phyloP scores from a whole-genome alignment of 2,329 filamentous ascomycete genomes.

The Podosphaera xanthii region DNA sequence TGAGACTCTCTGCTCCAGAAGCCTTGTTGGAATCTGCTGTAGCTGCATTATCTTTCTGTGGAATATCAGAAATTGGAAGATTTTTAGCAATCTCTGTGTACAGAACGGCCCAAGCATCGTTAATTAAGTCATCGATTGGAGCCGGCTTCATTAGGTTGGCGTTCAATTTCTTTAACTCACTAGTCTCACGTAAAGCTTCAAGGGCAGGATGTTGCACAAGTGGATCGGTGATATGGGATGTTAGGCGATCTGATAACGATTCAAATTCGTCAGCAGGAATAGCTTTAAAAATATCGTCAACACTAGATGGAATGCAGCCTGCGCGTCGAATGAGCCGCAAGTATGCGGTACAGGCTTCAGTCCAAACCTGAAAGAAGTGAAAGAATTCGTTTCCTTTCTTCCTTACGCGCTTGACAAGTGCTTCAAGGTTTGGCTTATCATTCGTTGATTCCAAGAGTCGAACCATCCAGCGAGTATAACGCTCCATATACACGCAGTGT shows the following conservation, averaged over 20 bases:
- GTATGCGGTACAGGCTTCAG: constrained; percentile 12
- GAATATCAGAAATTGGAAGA: constrained; percentile 21
- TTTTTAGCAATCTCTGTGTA: constrained; percentile 43
- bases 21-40: constrained; percentile 4
- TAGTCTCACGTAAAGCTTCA: constrained; percentile 40
- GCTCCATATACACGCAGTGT: constrained; percentile 52
- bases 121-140: constrained; percentile 79
- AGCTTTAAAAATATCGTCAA: constrained; percentile 43
- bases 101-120: constrained; percentile 64
- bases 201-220: constrained; percentile 25
- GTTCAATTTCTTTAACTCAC: constrained; percentile 60
- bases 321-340: constrained; percentile 30
- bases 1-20: constrained; percentile 10
- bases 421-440: constrained; percentile 39
- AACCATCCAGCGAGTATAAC: constrained; percentile 45
- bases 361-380: constrained; percentile 11
- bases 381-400: constrained; percentile 33
- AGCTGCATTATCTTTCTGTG: constrained; percentile 13
- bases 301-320: constrained; percentile 31
- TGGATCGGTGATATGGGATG: constrained; percentile 31
- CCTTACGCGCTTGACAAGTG: constrained; percentile 38
- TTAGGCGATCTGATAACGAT: constrained; percentile 31
- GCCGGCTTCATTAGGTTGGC: constrained; percentile 66
- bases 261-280: constrained; percentile 43
- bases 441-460: constrained; percentile 34